A percentile compares a stretch with the other conserved stretches of the same genome.
Conservation (phyloP, 164 flowering plant species). For the Amborella trichopoda region DNA sequence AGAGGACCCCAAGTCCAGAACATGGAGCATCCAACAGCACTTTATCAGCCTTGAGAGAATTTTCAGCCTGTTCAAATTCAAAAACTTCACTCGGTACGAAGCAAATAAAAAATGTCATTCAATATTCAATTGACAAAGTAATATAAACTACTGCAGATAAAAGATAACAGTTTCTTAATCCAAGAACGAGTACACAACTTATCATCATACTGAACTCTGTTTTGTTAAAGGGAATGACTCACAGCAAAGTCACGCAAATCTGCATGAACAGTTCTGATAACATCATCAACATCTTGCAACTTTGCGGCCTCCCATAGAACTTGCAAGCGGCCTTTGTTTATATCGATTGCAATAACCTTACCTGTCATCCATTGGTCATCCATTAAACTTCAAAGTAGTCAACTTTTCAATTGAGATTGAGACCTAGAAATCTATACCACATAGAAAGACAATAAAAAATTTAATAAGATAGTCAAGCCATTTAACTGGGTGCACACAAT, state of each 20-base stretch:
- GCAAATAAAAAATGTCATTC: no score
- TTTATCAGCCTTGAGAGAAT: conserved; percentile 42
- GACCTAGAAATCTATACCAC: no score
- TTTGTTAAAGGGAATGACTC: conserved; percentile 7
- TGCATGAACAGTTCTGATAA: conserved; percentile 46
- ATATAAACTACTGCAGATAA: no score
- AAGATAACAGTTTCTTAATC: no score
- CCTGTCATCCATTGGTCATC: no score
- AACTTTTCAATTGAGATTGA: no score
- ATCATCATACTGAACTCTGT: background rate
- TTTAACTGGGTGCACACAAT: no score
- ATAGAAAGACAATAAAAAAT: no score
- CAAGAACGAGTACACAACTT: no score
- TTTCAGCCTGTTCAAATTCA: conserved; percentile 25
- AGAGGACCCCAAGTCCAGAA: conserved; percentile 90
- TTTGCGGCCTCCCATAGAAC: conserved; percentile 75
- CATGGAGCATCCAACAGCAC: conserved; percentile 93
- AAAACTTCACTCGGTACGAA: background rate
- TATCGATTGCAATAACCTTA: conserved; percentile 62
- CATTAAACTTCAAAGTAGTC: no score
- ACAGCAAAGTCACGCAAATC: conserved; percentile 66
- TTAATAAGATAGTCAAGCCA: no score
- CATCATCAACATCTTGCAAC: conserved; percentile 46
- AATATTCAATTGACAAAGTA: no score
- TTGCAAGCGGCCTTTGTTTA: conserved; percentile 74